These are phyloP conservation scores for Citrullus colocynthis DNA, from an alignment of 306 rosid genomes.

Conservation along the genomic window DNA sequence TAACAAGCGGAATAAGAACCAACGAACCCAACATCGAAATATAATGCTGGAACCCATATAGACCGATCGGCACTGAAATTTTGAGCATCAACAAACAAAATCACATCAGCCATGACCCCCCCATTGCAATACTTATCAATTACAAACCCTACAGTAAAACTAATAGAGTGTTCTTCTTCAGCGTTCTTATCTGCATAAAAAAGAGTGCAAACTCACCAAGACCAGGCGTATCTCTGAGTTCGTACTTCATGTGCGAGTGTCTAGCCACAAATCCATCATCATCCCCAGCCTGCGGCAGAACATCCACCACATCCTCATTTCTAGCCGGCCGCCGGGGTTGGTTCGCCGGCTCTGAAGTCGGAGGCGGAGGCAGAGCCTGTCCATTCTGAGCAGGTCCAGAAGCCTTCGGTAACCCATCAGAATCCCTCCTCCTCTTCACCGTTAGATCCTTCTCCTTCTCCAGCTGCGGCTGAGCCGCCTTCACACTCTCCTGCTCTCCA, in stretches of 20 bases:
- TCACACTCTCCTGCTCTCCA: slow-evolving; percentile 27
- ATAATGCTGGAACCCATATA: slow-evolving; percentile 85
- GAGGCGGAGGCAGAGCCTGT: slow-evolving; percentile 15
- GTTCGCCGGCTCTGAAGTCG: slow-evolving; percentile 19
- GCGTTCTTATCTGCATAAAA: not conserved
- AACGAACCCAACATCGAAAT: slow-evolving; percentile 77
- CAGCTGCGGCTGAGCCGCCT: slow-evolving; percentile 14
- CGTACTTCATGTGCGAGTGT: slow-evolving; percentile 75
- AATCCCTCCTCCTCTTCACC: slow-evolving; percentile 55
- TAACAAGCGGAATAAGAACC: slow-evolving; percentile 79
- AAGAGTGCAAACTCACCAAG: slow-evolving; percentile 39
- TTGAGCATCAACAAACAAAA: not conserved
- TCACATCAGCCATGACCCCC: slow-evolving; percentile 7
- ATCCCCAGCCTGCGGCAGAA: slow-evolving; percentile 44
- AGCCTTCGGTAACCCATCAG: slow-evolving; percentile 47
- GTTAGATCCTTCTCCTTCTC: slow-evolving; percentile 24
- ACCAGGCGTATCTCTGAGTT: slow-evolving; percentile 87
- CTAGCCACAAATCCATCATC: slow-evolving; percentile 52
- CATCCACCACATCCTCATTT: slow-evolving; percentile 56
- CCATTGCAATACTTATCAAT: not conserved
- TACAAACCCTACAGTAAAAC: not conserved
- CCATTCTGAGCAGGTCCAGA: slow-evolving; percentile 31
- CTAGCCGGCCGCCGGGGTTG: slow-evolving; percentile 35
- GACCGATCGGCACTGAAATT: slow-evolving; percentile 63
- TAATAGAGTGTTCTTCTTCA: not conserved